Conservation (phyloP, 2,329 filamentous ascomycete genomes). For the Hymenoscyphus infarciens region DNA sequence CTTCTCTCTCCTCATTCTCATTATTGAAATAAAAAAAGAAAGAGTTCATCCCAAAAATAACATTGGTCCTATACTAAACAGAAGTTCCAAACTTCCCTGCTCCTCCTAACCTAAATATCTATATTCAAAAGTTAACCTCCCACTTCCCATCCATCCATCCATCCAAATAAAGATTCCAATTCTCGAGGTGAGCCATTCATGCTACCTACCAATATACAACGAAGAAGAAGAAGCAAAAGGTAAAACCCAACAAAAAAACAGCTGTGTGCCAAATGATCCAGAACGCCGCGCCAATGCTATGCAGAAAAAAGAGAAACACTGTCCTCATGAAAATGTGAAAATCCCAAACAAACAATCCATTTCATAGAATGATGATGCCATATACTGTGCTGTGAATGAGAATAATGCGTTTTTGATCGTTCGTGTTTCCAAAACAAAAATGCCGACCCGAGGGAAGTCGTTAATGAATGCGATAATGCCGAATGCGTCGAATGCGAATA, state of each 20-base stretch:
- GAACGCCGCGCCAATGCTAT: neutral
- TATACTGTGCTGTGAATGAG: neutral
- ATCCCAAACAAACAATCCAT: neutral
- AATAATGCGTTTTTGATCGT: neutral
- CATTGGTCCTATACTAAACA: too few species aligned
- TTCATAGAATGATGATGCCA: neutral
- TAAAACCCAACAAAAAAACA: neutral
- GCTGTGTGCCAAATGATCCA: neutral
- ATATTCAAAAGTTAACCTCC: too few species aligned
- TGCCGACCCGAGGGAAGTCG: neutral
- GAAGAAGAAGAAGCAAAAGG: neutral
- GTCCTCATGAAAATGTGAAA: neutral
- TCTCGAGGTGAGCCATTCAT: neutral
- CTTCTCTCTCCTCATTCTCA: too few species aligned
- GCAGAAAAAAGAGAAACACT: neutral
- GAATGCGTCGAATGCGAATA: neutral
- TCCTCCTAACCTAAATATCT: too few species aligned
- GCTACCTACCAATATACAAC: neutral
- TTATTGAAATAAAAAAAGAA: too few species aligned
- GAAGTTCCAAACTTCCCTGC: too few species aligned
- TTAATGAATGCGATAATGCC: neutral
- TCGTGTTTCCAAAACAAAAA: neutral
- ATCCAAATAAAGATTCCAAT: neutral
- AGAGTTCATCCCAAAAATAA: too few species aligned
- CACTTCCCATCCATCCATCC: too few species aligned